Conservation (phyloP, 2,329 filamentous ascomycete genomes). For the Neoarthrinium moseri region DNA sequence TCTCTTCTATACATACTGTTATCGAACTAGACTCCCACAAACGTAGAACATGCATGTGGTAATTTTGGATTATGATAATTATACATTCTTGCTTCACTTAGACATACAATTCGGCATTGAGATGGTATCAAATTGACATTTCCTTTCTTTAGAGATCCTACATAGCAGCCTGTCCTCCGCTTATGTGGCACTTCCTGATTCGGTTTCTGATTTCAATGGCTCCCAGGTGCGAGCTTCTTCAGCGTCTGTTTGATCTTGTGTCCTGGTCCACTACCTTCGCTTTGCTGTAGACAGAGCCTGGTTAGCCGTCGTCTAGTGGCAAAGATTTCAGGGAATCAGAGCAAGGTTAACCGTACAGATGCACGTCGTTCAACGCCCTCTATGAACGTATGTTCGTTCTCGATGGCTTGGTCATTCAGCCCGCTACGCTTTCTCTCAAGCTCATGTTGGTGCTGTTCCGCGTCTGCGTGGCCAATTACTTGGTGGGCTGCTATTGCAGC, state of each 20-base stretch:
- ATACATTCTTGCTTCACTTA: too few species aligned
- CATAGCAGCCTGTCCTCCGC: too few species aligned
- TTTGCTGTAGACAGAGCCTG: not conserved
- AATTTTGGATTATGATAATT: too few species aligned
- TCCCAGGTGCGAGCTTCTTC: not conserved
- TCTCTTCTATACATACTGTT: too few species aligned
- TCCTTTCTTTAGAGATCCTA: too few species aligned
- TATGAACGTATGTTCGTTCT: conserved; percentile 2
- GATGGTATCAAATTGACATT: too few species aligned
- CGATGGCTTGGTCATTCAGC: conserved; percentile 3
- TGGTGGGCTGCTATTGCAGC: conserved; percentile 1
- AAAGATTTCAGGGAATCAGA: not conserved
- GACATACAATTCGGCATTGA: too few species aligned
- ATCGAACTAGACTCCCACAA: too few species aligned
- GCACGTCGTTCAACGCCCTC: conserved; percentile 3
- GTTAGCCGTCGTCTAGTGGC: not conserved
- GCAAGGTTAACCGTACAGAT: not conserved
- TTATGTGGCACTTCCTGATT: too few species aligned
- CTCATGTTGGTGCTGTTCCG: conserved; percentile 2
- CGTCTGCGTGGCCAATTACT: conserved; percentile 1
- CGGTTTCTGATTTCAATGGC: too few species aligned
- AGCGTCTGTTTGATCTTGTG: conserved; percentile 6
- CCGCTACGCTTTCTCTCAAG: conserved; percentile 1
- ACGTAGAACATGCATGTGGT: too few species aligned
- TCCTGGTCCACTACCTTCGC: not conserved